These are phyloP conservation scores for Pleurozium schreberi DNA, from an alignment of 225 moss, liverwort and hornwort genomes.

Conservation along the genomic window DNA sequence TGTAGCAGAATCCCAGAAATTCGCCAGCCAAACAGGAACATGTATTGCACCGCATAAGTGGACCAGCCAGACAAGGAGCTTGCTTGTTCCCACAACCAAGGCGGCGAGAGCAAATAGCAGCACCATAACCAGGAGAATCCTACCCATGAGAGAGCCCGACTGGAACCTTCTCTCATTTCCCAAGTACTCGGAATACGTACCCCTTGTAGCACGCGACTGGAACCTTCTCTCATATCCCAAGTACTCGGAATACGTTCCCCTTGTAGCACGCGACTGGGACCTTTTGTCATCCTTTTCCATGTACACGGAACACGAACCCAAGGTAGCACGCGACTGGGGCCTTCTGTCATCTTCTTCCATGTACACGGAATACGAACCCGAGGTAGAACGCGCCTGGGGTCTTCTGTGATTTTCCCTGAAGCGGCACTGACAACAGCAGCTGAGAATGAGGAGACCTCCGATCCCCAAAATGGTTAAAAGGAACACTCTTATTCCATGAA, in stretches of 20 bases:
- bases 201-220: neutral
- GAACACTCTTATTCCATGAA: neutral
- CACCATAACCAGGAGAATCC: neutral
- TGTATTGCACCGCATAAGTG: neutral
- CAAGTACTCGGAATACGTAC: neutral
- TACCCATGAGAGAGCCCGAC: neutral
- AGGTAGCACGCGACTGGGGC: neutral
- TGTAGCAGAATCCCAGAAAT: neutral
- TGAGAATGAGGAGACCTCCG: neutral
- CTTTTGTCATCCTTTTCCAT: neutral
- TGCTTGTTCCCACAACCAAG: neutral
- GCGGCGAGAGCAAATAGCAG: neutral
- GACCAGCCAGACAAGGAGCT: neutral
- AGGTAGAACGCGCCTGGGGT: neutral
- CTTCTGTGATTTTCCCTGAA: neutral
- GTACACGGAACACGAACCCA: neutral
- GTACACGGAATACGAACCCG: neutral
- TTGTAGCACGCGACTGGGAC: neutral
- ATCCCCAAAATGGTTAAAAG: neutral
- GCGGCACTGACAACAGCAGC: neutral
- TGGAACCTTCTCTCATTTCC: too few relatives aligned
- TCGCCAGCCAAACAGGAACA: neutral
- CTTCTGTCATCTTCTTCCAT: neutral
- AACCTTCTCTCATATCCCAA: too few relatives aligned
- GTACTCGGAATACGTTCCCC: neutral